Evolutionary conservation across 805 yeast genomes (phyloP), one percentile per base, ranked within the genome.

Genomic region (Saccharomycodes ludwigii): DNA sequence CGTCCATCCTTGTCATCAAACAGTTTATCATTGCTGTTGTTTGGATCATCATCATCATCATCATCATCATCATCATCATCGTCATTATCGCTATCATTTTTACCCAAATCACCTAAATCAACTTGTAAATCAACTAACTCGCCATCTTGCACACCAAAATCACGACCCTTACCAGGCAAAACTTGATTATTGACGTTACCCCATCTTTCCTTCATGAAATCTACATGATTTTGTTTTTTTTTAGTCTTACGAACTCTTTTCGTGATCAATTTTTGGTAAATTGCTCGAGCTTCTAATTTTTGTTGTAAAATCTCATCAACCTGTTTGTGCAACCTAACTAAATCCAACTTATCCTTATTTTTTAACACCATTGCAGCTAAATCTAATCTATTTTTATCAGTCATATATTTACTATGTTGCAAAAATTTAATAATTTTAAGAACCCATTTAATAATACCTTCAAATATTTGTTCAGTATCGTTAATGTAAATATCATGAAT

Each of bases 401-500:
- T 47, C 4, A 59, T 59, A 9, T 44, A 56, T 45, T 66, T 75
- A 35, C 86, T 82, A 32, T 63, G 60, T 35, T 81, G 67, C 31
- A 86, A 56, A 39, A 82, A 71, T 9, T 61, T 58, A 18, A 85
- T 58, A 32, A 84, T 72, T 13, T 63, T 59, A 36, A 79, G 73
- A 27, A 83, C 62, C 96, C 96, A 88, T 5, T 54, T 53, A 27
- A 83, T 65, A 32, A 91, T 57, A 4, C 74, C 73, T 31, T 75
- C 72, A 56, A 88, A 88, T 4, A 88, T 57, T 4, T 74, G 70
- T 20, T 70, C 69, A 22, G 72, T 62, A 47, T 88, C 97, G 40
- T 80, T 73, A n/a, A 65, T 39, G 52, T 86, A 85, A n/a, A 85
- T 70, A 32, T 79, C 75, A 47, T 83, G 88, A 36, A 88, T 64